Evolutionary conservation across 176 grass and related monocot species (phyloP).

Genomic region (Puya raimondii): DNA sequence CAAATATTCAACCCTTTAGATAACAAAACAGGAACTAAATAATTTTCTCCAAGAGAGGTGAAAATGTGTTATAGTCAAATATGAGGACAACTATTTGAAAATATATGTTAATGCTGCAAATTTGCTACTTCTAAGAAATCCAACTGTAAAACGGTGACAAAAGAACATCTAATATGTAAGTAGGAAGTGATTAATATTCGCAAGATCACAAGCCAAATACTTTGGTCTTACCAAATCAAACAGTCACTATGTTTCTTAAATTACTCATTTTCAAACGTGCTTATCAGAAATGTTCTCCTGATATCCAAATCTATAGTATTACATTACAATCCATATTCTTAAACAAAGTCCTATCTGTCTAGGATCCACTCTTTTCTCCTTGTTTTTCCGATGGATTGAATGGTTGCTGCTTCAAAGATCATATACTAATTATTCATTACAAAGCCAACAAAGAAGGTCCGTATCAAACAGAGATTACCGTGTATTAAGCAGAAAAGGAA

Average conservation of each 20-base stretch:
- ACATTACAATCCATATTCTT: neutral
- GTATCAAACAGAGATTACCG: neutral
- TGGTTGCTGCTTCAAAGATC: too few species aligned
- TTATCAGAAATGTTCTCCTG: neutral
- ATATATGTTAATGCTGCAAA: too few species aligned
- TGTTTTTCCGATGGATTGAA: too few species aligned
- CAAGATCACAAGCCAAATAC: neutral
- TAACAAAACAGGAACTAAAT: too few species aligned
- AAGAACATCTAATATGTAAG: neutral
- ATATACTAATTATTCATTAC: neutral
- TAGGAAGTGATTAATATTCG: neutral
- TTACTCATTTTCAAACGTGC: neutral
- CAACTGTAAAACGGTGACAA: too few species aligned
- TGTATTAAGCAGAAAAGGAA: neutral
- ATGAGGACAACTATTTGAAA: too few species aligned
- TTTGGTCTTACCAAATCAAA: too few species aligned
- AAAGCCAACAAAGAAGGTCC: neutral
- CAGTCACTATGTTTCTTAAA: too few species aligned
- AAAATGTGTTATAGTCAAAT: too few species aligned
- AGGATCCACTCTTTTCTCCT: neutral
- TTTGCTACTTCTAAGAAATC: too few species aligned
- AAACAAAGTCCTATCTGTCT: neutral
- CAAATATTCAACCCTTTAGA: neutral
- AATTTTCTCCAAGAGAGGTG: too few species aligned
- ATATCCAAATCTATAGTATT: neutral